phyloP scores from a whole-genome alignment of 805 yeast genomes.

The Candida xiaguanensis region DNA sequence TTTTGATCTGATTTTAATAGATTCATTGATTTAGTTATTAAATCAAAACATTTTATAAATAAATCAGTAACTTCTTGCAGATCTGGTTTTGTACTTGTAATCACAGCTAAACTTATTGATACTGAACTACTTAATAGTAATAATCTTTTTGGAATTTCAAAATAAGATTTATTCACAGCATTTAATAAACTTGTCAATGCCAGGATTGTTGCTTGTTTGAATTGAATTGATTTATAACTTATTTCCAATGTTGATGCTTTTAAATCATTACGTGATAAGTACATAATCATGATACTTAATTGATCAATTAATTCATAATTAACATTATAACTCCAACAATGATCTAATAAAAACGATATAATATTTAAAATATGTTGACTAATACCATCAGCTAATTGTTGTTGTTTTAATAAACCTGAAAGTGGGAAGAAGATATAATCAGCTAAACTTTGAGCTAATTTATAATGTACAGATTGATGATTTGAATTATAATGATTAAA shows the following conservation, averaged over 20 bases:
- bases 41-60: constrained; percentile 1
- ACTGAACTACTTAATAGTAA: constrained; percentile 9
- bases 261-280: constrained; percentile 13
- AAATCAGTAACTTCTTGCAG: constrained; percentile 4
- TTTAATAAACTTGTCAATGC: constrained; percentile 13
- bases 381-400: constrained; percentile 17
- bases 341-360: constrained; percentile 22
- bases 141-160: constrained; percentile 9
- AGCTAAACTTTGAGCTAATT: constrained; percentile 29
- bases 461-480: constrained; percentile 13
- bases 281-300: constrained; percentile 28
- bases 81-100: constrained; percentile 5
- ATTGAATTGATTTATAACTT: constrained; percentile 12
- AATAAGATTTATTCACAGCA: constrained; percentile 5
- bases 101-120: constrained; percentile 6
- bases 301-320: constrained; percentile 29
- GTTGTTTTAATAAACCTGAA: constrained; percentile 28
- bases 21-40: constrained; percentile 1
- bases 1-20: constrained; percentile 26
- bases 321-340: constrained; percentile 27
- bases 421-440: constrained; percentile 42
- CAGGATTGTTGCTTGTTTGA: constrained; percentile 15
- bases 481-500: neutral
- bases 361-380: constrained; percentile 23
- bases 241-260: neutral